These are phyloP conservation scores for Ophiostoma australiae DNA, from an alignment of 2,329 filamentous ascomycete genomes.

Conservation along the genomic window DNA sequence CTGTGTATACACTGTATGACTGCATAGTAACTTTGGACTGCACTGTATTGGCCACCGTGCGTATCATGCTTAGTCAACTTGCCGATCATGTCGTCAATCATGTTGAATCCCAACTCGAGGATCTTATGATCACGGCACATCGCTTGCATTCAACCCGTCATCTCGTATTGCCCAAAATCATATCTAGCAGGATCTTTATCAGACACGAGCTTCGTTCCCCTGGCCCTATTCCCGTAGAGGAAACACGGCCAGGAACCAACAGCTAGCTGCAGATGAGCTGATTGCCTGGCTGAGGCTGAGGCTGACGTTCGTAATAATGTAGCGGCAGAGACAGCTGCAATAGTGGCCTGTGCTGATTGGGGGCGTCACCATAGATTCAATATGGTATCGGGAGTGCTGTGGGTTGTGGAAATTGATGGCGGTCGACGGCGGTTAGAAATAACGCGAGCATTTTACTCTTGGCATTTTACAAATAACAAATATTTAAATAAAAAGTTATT, in stretches of 20 bases:
- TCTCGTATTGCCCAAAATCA: not conserved
- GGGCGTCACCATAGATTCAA: too few relatives aligned
- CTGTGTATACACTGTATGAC: not conserved
- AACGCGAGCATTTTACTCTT: not conserved
- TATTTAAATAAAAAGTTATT: too few relatives aligned
- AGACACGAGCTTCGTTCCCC: not conserved
- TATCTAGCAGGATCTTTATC: not conserved
- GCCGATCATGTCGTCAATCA: not conserved
- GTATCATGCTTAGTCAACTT: not conserved
- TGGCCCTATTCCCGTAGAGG: not conserved
- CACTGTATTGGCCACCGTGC: not conserved
- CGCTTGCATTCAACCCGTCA: not conserved
- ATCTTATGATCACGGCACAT: not conserved
- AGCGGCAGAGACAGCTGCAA: not conserved
- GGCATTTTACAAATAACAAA: too few relatives aligned
- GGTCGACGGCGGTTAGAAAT: not conserved
- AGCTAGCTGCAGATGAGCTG: not conserved
- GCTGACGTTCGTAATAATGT: not conserved
- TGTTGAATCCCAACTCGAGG: not conserved
- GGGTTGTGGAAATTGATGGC: not conserved
- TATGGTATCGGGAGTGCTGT: not conserved
- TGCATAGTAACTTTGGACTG: rapidly evolving
- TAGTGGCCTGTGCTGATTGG: not conserved
- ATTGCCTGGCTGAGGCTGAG: not conserved
- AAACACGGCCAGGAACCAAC: not conserved